Evolutionary conservation across 768 basidiomycete genomes (phyloP).

Genomic region (Auricularia cornea): DNA sequence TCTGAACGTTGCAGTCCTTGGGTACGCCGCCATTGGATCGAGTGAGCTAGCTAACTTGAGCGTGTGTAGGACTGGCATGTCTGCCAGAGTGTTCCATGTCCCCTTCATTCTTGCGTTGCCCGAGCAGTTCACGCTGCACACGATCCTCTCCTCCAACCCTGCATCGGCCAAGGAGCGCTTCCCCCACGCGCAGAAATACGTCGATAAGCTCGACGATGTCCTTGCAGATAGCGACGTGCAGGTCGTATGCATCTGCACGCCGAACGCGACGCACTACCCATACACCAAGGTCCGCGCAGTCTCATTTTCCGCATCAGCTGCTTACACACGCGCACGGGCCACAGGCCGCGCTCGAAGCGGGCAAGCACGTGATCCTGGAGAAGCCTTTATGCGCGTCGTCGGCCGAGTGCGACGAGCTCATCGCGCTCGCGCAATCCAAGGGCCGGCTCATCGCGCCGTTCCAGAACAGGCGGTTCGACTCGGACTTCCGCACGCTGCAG

Average conservation of each 20-base stretch:
- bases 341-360: not conserved
- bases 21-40: not conserved
- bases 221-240: conserved; percentile 58
- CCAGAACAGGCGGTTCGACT: conserved; percentile 69
- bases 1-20: not conserved
- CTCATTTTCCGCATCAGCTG: not conserved
- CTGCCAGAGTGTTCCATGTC: conserved; percentile 46
- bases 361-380: conserved; percentile 53
- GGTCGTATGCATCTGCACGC: conserved; percentile 59
- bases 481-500: conserved; percentile 63
- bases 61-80: not conserved
- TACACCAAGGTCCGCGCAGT: conserved; percentile 40
- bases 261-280: conserved; percentile 64
- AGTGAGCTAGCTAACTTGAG: not conserved
- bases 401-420: conserved; percentile 52
- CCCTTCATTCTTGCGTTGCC: conserved; percentile 72
- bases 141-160: conserved; percentile 72
- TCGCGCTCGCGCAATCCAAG: conserved; percentile 48
- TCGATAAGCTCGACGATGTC: conserved; percentile 52
- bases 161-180: conserved; percentile 52
- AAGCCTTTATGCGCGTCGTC: conserved; percentile 65
- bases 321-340: not conserved
- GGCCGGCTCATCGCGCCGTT: conserved; percentile 44
- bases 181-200: conserved; percentile 39
- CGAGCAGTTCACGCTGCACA: conserved; percentile 56